Evolutionary conservation across 1,139 yeast genomes (phyloP).

Genomic region (Geotrichum klebahnii): DNA sequence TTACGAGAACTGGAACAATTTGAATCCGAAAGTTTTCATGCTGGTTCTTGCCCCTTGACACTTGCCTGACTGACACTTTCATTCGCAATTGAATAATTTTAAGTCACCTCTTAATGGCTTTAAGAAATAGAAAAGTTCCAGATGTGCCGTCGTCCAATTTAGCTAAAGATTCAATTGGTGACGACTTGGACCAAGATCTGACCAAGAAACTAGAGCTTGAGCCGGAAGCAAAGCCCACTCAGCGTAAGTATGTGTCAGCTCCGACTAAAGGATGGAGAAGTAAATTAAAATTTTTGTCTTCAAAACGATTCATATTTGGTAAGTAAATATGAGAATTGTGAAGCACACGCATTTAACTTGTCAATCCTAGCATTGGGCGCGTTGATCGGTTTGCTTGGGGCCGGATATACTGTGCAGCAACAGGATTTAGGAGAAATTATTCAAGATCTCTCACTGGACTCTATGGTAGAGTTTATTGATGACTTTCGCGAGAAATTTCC

Average conservation of each 20-base stretch:
- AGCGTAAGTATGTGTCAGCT: not conserved
- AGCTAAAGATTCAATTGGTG: not conserved
- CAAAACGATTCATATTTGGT: conserved; percentile 17
- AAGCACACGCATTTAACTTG: conserved; percentile 36
- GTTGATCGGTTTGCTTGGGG: conserved; percentile 59
- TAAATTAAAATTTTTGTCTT: not conserved
- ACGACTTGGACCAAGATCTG: not conserved
- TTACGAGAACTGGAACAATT: too few species aligned
- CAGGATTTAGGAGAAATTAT: conserved; percentile 49
- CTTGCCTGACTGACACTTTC: not conserved
- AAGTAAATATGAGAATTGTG: not conserved
- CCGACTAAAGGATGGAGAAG: not conserved
- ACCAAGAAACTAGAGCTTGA: not conserved
- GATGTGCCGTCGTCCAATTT: not conserved
- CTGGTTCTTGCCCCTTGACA: not conserved
- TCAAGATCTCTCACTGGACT: conserved; percentile 53
- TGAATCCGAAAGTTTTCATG: not conserved
- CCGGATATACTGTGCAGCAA: conserved; percentile 59
- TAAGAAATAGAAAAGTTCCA: not conserved
- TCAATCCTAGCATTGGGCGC: conserved; percentile 48
- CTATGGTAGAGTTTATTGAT: conserved; percentile 34
- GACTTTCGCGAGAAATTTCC: conserved; percentile 51
- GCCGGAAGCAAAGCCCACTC: not conserved
- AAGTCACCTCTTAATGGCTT: not conserved
- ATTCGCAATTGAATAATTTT: not conserved